Percentiles rank a stretch among this genome's conserved stretches.
phyloP scores from a whole-genome alignment of 345 rosid species.

The Arabidopsis thaliana region DNA sequence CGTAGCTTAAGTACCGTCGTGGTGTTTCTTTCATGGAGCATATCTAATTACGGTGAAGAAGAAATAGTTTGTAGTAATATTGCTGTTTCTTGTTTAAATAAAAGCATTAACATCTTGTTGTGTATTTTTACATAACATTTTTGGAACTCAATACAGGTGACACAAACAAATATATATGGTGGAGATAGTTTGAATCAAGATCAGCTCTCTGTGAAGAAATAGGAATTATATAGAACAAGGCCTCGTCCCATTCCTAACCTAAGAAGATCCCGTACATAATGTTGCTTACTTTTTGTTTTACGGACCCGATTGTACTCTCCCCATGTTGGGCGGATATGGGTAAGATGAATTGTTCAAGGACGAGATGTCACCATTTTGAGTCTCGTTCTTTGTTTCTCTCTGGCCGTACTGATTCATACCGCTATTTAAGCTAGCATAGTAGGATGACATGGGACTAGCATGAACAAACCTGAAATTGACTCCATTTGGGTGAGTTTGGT shows the following conservation, averaged over 20 bases:
- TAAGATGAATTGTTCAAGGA: slow-evolving; percentile 65
- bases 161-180: slow-evolving; percentile 28
- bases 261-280: slow-evolving; percentile 19
- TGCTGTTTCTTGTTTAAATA: slow-evolving; percentile 11
- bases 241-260: slow-evolving; percentile 35
- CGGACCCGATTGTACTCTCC: slow-evolving; percentile 84
- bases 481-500: slow-evolving; percentile 52
- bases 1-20: not conserved
- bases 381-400: slow-evolving; percentile 59
- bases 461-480: slow-evolving; percentile 61
- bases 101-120: slow-evolving; percentile 33
- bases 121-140: slow-evolving; percentile 27
- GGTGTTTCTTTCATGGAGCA: not conserved
- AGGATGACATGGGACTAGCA: slow-evolving; percentile 53
- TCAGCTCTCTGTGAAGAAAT: slow-evolving; percentile 24
- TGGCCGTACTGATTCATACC: slow-evolving; percentile 58
- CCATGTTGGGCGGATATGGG: slow-evolving; percentile 72
- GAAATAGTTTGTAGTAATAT: slow-evolving; percentile 16
- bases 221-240: slow-evolving; percentile 31
- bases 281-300: slow-evolving; percentile 39
- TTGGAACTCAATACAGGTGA: slow-evolving; percentile 24
- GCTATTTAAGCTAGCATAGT: slow-evolving; percentile 62
- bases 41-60: not conserved
- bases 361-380: slow-evolving; percentile 55
- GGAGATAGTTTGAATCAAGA: slow-evolving; percentile 21